phyloP scores from a whole-genome alignment of 371 early-diverging fungal genomes.

The Mucor lusitanicus region DNA sequence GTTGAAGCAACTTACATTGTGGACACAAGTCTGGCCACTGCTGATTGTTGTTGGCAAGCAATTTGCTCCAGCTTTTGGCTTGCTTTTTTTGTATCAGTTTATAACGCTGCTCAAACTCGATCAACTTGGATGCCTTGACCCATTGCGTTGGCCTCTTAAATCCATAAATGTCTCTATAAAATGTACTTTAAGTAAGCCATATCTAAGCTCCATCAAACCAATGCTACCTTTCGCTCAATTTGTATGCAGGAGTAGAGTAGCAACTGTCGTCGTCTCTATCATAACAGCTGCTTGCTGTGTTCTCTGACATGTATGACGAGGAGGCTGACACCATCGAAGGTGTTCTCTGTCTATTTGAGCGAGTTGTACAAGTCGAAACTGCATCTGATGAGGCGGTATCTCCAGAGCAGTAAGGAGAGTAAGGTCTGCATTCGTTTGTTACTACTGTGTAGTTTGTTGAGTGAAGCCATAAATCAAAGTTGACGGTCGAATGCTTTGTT shows the following conservation, averaged over 20 bases:
- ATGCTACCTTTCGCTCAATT: not conserved
- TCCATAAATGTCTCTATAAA: slow-evolving; percentile 62
- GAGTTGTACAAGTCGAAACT: not conserved
- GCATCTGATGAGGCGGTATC: not conserved
- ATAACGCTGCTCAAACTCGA: slow-evolving; percentile 56
- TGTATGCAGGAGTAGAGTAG: not conserved
- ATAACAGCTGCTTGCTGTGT: not conserved
- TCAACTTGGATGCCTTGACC: slow-evolving; percentile 46
- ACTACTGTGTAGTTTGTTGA: not conserved
- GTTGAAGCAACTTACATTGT: slow-evolving; percentile 41
- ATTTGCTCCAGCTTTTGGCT: slow-evolving; percentile 53
- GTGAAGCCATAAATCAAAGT: not conserved
- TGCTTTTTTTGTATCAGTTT: slow-evolving; percentile 51
- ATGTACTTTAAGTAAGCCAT: not conserved
- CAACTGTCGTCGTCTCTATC: not conserved
- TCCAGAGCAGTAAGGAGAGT: slow-evolving; percentile 14
- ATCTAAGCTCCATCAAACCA: not conserved
- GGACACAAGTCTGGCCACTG: slow-evolving; percentile 51
- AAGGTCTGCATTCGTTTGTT: slow-evolving; percentile 13
- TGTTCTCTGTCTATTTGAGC: slow-evolving; percentile 11
- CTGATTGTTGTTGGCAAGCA: slow-evolving; percentile 41
- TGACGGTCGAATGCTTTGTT: not conserved
- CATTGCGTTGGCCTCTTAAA: slow-evolving; percentile 63
- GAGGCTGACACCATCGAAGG: slow-evolving; percentile 11
- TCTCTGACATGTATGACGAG: slow-evolving; percentile 1